Evolutionary conservation across 495 filamentous ascomycete genomes (phyloP), one percentile per base, ranked within the genome.

Genomic region (Neurospora sp.): DNA sequence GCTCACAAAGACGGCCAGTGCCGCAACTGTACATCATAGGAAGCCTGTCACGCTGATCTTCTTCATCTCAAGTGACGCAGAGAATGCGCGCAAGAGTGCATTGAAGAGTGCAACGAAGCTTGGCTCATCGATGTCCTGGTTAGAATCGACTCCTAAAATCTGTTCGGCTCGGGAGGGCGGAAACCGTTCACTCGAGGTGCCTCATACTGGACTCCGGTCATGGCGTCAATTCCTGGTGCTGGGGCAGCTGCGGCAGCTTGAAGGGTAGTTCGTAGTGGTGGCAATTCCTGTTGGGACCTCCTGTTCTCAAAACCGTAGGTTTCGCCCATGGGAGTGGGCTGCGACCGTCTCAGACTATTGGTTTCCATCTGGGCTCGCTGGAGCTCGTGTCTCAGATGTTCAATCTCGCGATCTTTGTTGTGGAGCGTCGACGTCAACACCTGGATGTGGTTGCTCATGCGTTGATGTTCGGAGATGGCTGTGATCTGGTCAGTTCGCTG

Each of bases 381-480:
- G 9, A 85, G 72, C 72, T 89, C 86, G 20, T 84, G 80, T 75
- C 81, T 78, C 73, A 88, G 71, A 40, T 79, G 75, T 6, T 89
- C 87, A 7, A 84, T 78, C 72, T 88, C 86, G 40, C 77, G 73
- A 18, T 81, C 76, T 8, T 79, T 73, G n/a, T 77, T 79, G 27
- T 76, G 71, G 76, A 81, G 72, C 81, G 82, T 37, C 38, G 73
- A 31, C 81, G 80, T 68, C 82, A 76, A 59, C 72, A 79, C 44
- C 80, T 78, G 71, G 27, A 84, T 82, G 10, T 77, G 70, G 16
- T 85, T 81, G 39, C 73, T 71, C 72, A 85, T 83, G 27, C 84
- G 82, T 65, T 84, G 79, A 76, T 88, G 90, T 74, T 89, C 86
- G 39, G 82, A 77, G 37, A 88, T 88, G n/a, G 87, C 87, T 89